Evolutionary conservation across 2,329 filamentous ascomycete species (phyloP).

Genomic region (Monilinia vaccinii-corymbosi): DNA sequence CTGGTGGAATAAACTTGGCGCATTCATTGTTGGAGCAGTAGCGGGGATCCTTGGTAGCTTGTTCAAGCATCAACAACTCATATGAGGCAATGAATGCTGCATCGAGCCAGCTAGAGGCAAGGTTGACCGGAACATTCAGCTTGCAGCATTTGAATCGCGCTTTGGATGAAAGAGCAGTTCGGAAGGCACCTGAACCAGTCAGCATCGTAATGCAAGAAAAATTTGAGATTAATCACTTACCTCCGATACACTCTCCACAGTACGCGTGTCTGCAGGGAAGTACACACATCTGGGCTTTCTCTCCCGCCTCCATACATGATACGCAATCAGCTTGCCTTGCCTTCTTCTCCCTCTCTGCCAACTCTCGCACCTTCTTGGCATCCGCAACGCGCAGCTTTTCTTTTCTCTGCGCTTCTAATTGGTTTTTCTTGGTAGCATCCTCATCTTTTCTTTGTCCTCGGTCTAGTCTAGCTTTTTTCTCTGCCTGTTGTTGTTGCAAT

Average conservation of each 20-base stretch:
- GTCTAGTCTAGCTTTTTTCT: background rate
- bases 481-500: background rate
- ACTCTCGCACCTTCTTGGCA: background rate
- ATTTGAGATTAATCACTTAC: constrained; percentile 6
- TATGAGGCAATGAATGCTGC: constrained; percentile 16
- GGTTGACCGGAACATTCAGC: background rate
- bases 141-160: constrained; percentile 18
- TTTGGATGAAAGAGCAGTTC: constrained; percentile 16
- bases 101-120: constrained; percentile 6
- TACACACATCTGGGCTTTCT: constrained; percentile 12
- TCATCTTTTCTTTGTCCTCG: background rate
- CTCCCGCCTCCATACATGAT: constrained; percentile 16
- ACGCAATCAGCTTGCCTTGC: constrained; percentile 14
- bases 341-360: constrained; percentile 5
- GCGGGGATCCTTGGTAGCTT: constrained; percentile 22
- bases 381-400: background rate
- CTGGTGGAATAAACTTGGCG: constrained; percentile 24
- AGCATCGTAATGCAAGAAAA: background rate
- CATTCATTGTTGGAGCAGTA: constrained; percentile 23
- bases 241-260: constrained; percentile 16
- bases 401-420: background rate
- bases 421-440: background rate
- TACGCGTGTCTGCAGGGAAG: constrained; percentile 19
- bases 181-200: constrained; percentile 14
- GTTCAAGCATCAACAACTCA: constrained; percentile 20